Percentiles rank a stretch among this genome's conserved stretches.
phyloP scores from a whole-genome alignment of 108 stramenopile genomes.

The Pseudonitzschia multiseries region DNA sequence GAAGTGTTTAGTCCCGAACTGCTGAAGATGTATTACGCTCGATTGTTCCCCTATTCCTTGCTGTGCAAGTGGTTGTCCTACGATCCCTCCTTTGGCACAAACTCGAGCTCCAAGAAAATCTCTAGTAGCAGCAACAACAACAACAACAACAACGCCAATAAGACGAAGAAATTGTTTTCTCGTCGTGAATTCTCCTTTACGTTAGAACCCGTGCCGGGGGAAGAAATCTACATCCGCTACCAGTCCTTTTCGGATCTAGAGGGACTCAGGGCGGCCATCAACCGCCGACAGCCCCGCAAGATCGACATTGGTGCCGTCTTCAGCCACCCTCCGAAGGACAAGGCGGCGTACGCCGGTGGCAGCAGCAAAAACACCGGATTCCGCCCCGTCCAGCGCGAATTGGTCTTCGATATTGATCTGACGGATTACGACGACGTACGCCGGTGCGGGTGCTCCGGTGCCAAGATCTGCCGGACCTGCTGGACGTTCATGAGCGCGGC shows the following conservation, averaged over 20 bases:
- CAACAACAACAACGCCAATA: neutral
- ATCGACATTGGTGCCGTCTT: conserved; percentile 99
- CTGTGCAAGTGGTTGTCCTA: conserved; percentile 77
- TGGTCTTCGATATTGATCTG: conserved; percentile 99
- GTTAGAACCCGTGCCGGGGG: conserved; percentile 77
- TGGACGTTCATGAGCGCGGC: conserved; percentile 99
- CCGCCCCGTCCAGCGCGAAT: conserved; percentile 89
- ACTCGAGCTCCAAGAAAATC: neutral
- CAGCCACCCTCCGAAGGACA: conserved; percentile 84
- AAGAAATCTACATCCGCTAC: conserved; percentile 98
- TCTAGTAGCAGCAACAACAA: neutral
- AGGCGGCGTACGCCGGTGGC: conserved; percentile 52
- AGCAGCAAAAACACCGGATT: conserved; percentile 48
- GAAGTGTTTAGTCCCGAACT: conserved; percentile 89
- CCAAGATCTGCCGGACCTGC: conserved; percentile 89
- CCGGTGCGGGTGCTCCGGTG: conserved; percentile 92
- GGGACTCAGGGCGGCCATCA: conserved; percentile 73
- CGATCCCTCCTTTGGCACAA: conserved; percentile 27
- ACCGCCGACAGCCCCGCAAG: conserved; percentile 92
- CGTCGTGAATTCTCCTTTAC: conserved; percentile 98
- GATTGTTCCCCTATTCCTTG: conserved; percentile 88
- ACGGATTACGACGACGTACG: conserved; percentile 99
- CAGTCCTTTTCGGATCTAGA: conserved; percentile 79
- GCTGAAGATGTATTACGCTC: conserved; percentile 88
- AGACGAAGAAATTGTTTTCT: conserved; percentile 47